Percentiles rank a stretch among this genome's conserved stretches.
Conservation (phyloP, 345 rosid species). For the rapeseed (Brassica napus) region DNA sequence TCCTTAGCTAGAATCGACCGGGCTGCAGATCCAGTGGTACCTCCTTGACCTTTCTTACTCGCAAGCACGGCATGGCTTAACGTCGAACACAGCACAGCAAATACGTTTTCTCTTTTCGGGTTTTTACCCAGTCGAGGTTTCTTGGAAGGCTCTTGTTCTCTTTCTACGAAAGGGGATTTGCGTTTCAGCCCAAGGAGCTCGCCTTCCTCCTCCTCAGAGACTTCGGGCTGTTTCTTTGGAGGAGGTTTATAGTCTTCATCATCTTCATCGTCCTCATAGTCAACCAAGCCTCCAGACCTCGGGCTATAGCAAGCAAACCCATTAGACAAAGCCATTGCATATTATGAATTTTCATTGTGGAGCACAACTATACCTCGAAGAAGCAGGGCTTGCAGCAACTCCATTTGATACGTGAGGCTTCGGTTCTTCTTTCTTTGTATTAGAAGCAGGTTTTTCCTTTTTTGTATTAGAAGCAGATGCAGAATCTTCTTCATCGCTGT, state of each 20-base stretch:
- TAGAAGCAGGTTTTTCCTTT: slow-evolving; percentile 53
- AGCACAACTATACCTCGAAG: slow-evolving; percentile 57
- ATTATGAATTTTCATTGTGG: neutral
- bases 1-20: slow-evolving; percentile 24
- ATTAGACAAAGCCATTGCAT: slow-evolving; percentile 15
- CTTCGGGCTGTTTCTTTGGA: slow-evolving; percentile 66
- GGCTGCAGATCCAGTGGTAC: slow-evolving; percentile 28
- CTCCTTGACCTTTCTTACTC: slow-evolving; percentile 54
- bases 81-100: slow-evolving; percentile 80
- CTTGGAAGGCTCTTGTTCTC: slow-evolving; percentile 60
- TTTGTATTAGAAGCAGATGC: slow-evolving; percentile 50
- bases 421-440: slow-evolving; percentile 41
- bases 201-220: slow-evolving; percentile 65
- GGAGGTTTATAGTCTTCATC: slow-evolving; percentile 90
- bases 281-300: slow-evolving; percentile 85
- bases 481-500: slow-evolving; percentile 2
- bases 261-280: slow-evolving; percentile 95
- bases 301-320: slow-evolving; percentile 42
- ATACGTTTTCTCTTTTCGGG: slow-evolving; percentile 62
- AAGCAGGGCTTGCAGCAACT: slow-evolving; percentile 52
- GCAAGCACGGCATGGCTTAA: slow-evolving; percentile 83
- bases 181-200: slow-evolving; percentile 71
- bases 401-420: slow-evolving; percentile 75
- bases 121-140: slow-evolving; percentile 63
- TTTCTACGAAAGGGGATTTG: slow-evolving; percentile 57